These are phyloP conservation scores for Eimeria brunetti DNA, from an alignment of 169 alveolate species.

Conservation along the genomic window DNA sequence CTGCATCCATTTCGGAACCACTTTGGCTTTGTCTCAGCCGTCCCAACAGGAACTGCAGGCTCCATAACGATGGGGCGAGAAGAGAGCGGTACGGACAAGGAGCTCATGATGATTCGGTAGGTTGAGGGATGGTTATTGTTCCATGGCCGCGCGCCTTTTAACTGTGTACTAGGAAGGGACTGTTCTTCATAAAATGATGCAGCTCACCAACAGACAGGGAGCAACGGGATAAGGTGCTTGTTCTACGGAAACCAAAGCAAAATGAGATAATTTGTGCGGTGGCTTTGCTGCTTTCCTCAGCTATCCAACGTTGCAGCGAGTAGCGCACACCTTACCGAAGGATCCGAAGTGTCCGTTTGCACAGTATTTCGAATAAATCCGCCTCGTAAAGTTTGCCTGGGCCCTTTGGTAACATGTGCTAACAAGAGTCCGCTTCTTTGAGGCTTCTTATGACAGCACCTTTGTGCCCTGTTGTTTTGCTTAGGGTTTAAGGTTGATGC, in stretches of 20 bases:
- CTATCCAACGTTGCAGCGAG: constrained; percentile 84
- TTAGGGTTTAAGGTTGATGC: not conserved
- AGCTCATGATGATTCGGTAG: constrained; percentile 73
- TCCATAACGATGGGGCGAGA: constrained; percentile 76
- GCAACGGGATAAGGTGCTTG: not conserved
- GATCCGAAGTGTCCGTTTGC: constrained; percentile 81
- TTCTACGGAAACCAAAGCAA: not conserved
- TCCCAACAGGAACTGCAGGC: constrained; percentile 80
- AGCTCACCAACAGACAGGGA: not conserved
- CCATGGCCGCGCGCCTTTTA: not conserved
- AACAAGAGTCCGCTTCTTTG: not conserved
- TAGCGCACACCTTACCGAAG: constrained; percentile 83
- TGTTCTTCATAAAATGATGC: not conserved
- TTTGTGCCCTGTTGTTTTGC: not conserved
- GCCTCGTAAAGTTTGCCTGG: not conserved
- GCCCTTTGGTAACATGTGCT: not conserved
- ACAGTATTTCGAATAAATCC: not conserved
- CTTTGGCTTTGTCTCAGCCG: constrained; percentile 81
- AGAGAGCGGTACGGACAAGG: constrained; percentile 60
- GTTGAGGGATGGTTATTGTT: not conserved
- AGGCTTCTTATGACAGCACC: not conserved
- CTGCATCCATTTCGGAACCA: constrained; percentile 83
- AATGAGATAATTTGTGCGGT: not conserved
- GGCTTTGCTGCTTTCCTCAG: constrained; percentile 41
- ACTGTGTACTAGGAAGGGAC: not conserved